phyloP scores from a whole-genome alignment of 257 asterid species.

The Lantana camara region DNA sequence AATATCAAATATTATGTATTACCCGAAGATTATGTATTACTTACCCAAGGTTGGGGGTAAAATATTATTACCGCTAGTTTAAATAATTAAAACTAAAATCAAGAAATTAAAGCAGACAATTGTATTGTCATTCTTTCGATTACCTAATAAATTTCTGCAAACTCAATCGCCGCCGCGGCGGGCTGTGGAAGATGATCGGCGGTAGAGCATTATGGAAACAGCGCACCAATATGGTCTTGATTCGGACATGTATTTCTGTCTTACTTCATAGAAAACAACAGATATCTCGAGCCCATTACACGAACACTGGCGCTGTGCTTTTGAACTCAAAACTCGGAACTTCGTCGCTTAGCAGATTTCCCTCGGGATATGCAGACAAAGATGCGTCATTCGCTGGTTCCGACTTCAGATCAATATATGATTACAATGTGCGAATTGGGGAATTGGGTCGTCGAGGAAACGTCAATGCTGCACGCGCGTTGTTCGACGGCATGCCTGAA shows the following conservation, averaged over 20 bases:
- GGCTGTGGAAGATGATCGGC: constrained; percentile 19
- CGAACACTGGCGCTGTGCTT: constrained; percentile 22
- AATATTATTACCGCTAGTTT: too few relatives aligned
- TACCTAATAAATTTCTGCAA: neutral
- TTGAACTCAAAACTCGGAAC: constrained; percentile 13
- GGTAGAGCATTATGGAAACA: constrained; percentile 23
- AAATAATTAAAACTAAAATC: too few relatives aligned
- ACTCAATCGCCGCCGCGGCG: constrained; percentile 25
- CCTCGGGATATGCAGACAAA: neutral
- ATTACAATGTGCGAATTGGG: constrained; percentile 36
- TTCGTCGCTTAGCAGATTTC: constrained; percentile 6
- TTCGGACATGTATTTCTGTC: neutral
- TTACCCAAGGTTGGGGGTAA: too few relatives aligned
- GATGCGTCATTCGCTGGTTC: neutral
- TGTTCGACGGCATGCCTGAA: constrained; percentile 56
- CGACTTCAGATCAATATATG: constrained; percentile 23
- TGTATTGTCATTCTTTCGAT: neutral
- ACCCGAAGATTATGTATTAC: too few relatives aligned
- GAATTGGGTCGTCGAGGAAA: constrained; percentile 47
- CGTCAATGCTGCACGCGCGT: constrained; percentile 39
- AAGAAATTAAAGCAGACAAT: too few relatives aligned
- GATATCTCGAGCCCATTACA: constrained; percentile 14
- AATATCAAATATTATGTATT: too few relatives aligned
- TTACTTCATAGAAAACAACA: constrained; percentile 8
- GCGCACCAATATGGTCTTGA: neutral